Evolutionary conservation across 345 rosid genomes (phyloP), one percentile per base, ranked within the genome.

Genomic region (Boechera retrofracta): DNA sequence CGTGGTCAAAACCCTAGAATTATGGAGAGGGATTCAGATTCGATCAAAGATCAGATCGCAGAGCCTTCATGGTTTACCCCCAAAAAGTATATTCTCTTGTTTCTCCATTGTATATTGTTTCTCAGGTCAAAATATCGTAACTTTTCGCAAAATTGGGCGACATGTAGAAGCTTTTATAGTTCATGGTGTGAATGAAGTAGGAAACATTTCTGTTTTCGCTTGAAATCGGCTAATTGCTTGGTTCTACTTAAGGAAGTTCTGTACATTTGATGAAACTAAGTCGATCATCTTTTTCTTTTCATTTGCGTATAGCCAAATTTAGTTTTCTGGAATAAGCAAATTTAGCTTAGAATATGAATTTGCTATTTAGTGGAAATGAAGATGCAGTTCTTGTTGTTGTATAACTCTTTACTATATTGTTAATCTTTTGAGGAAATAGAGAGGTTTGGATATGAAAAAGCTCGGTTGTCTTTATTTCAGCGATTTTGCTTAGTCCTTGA

Each of bases 31-130:
- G 86, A 48, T 24, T 78, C 72, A 33, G 78, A 59, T 73, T 69
- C 85, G 0, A 48, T 48, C 33, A 38, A 84, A 36, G 77, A 64
- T 26, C 60, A 92, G 28, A 78, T 77, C 73, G 67, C 84, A 7
- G 61, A 71, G 10, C 90, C 91, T 59, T 91, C 97, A 9, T 91
- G 97, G 97, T 89, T 93, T 81, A 82, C 94, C 29, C 96, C 98
- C 6, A 83, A 80, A 74, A 88, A 85, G 98, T 93, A 53, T 47
- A 0, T 51, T 15, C 21, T 77, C 38, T 5, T 12, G 10, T 70
- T 35, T 41, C 49, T 57, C 59, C 64, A 33, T 58, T 74, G 29
- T 61, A 0, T 67, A 45, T 3, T 5, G 12, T 54, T 45, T 62
- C 39, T 4, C 36, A 24, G 70, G 75, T 41, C 67, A 42, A 77